Conservation (phyloP, 148 eudicot species). For the Rhododendron griersonianum region DNA sequence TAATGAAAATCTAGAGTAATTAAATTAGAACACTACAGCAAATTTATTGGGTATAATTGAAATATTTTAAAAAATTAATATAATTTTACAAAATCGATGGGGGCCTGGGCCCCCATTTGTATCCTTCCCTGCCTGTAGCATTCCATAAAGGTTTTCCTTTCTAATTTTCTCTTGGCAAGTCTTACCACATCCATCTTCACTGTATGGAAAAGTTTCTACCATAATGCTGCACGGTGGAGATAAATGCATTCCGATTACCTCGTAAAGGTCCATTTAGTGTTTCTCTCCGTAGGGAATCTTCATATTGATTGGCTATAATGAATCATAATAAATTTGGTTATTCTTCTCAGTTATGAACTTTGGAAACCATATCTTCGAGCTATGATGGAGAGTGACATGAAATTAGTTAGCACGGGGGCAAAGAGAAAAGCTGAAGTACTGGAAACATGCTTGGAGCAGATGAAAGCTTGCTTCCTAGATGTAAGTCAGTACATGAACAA, state of each 20-base stretch:
- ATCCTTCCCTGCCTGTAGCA: background rate
- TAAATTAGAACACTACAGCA: no score
- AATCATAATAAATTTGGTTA: constrained; percentile 1
- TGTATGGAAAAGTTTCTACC: background rate
- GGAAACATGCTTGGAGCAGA: constrained; percentile 69
- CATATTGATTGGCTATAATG: background rate
- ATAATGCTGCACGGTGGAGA: background rate
- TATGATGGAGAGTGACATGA: constrained; percentile 94
- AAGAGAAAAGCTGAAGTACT: constrained; percentile 73
- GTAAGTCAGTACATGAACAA: constrained; percentile 36
- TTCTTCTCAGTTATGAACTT: constrained; percentile 60
- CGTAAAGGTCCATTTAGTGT: background rate
- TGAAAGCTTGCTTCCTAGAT: constrained; percentile 87
- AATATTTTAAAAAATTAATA: no score
- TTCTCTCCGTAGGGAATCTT: background rate
- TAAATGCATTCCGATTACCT: background rate
- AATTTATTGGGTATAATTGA: no score
- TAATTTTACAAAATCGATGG: no score
- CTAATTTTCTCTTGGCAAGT: background rate
- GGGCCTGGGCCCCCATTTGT: no score
- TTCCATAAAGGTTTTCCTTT: background rate
- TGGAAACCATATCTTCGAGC: constrained; percentile 98
- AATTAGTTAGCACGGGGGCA: constrained; percentile 71
- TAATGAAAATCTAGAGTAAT: background rate
- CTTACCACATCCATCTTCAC: background rate